A percentile compares a stretch with the other conserved stretches of the same genome.
These are phyloP conservation scores for Globisporangium takayamanum DNA, from an alignment of 352 stramenopile species.

Conservation along the genomic window DNA sequence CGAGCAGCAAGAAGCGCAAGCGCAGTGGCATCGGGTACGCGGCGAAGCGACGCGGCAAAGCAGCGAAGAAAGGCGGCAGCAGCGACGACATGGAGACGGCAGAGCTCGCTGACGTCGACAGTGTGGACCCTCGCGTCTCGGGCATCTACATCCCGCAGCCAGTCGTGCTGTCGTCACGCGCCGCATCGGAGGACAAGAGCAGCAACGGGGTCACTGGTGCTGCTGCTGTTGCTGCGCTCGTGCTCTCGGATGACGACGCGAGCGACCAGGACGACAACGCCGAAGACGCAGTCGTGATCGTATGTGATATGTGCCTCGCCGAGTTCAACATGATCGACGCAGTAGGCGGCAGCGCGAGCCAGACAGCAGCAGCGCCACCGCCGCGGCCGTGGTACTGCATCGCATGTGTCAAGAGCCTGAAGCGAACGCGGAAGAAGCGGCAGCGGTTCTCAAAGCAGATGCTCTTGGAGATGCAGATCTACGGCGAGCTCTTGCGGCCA, in stretches of 20 bases:
- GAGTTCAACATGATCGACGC: conserved; percentile 72
- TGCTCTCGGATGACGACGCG: conserved; percentile 41
- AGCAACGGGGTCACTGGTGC: conserved; percentile 12
- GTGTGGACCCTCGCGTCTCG: not conserved
- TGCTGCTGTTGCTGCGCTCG: conserved; percentile 21
- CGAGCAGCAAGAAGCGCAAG: conserved; percentile 19
- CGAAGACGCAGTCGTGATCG: conserved; percentile 43
- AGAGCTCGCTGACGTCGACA: not conserved
- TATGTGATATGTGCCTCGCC: conserved; percentile 73
- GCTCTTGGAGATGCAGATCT: conserved; percentile 78
- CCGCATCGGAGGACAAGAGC: conserved; percentile 1
- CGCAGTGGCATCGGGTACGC: conserved; percentile 12
- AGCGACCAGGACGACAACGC: conserved; percentile 24
- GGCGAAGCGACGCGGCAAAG: conserved; percentile 9
- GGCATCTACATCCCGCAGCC: conserved; percentile 11
- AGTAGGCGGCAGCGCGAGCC: conserved; percentile 12
- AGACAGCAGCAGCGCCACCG: conserved; percentile 17
- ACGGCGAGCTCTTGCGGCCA: conserved; percentile 52
- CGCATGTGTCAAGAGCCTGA: conserved; percentile 54
- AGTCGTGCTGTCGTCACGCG: not conserved
- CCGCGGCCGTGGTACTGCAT: conserved; percentile 73
- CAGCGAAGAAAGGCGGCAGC: not conserved
- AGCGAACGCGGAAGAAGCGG: conserved; percentile 73
- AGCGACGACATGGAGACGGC: not conserved
- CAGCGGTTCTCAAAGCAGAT: conserved; percentile 82